phyloP scores from a whole-genome alignment of 75 land plant species.

The Cryptomeria japonica region DNA sequence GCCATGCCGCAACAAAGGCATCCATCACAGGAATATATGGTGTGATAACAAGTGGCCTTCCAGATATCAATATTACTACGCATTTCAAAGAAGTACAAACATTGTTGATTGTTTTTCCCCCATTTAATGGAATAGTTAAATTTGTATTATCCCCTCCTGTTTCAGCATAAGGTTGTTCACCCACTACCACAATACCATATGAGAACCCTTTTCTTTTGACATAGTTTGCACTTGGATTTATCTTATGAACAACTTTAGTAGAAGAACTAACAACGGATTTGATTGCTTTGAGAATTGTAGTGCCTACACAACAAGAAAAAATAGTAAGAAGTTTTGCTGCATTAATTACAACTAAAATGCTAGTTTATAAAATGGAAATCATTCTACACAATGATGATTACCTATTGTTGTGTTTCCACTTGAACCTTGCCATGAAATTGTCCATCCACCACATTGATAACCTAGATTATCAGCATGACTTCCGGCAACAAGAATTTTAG shows the following conservation, averaged over 20 bases:
- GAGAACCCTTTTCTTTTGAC: constrained; percentile 24
- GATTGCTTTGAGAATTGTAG: constrained; percentile 38
- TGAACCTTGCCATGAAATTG: constrained; percentile 57
- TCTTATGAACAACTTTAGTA: constrained; percentile 36
- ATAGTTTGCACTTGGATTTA: constrained; percentile 23
- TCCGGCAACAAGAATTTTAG: constrained; percentile 57
- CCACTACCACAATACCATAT: constrained; percentile 56
- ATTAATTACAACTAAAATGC: background rate
- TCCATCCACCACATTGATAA: constrained; percentile 69
- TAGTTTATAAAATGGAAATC: background rate
- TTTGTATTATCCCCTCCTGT: constrained; percentile 43
- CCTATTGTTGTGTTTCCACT: constrained; percentile 35
- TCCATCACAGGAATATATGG: constrained; percentile 33
- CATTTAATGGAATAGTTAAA: constrained; percentile 40
- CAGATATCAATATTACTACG: constrained; percentile 45
- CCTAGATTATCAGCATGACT: constrained; percentile 52
- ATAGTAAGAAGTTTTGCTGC: background rate
- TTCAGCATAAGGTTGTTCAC: constrained; percentile 60
- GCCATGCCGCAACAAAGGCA: constrained; percentile 60
- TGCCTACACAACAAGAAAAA: constrained; percentile 16
- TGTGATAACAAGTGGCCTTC: constrained; percentile 44
- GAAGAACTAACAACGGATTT: constrained; percentile 14
- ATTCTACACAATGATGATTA: background rate
- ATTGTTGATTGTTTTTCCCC: constrained; percentile 21
- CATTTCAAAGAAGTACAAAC: constrained; percentile 40